Conservation (phyloP, 2,329 filamentous ascomycete species). For the Cytospora schulzeri region DNA sequence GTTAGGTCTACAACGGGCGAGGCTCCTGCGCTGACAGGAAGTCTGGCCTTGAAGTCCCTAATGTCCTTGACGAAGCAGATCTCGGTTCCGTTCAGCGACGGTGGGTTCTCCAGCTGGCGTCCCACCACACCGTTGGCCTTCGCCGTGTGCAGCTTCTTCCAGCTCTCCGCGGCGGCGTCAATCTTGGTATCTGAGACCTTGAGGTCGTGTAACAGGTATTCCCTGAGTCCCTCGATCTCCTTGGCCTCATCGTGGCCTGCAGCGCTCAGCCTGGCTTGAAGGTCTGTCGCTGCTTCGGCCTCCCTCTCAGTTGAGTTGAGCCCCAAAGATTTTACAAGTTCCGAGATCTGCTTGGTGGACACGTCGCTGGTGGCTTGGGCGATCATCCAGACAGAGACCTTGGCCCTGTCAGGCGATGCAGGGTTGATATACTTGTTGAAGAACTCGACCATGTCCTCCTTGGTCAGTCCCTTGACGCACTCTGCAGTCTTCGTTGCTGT, state of each 20-base stretch:
- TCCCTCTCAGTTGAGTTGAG: constrained; percentile 39
- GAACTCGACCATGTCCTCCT: constrained; percentile 78
- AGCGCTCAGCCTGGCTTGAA: constrained; percentile 38
- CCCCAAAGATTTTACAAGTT: constrained; percentile 42
- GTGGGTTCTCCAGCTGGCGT: constrained; percentile 38
- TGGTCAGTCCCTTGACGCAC: constrained; percentile 72
- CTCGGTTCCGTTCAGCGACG: constrained; percentile 51
- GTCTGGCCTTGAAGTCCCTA: constrained; percentile 74
- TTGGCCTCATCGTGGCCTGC: constrained; percentile 48
- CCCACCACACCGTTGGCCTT: constrained; percentile 39
- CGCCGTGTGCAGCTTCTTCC: constrained; percentile 38
- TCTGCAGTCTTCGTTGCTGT: constrained; percentile 50
- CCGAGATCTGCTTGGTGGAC: constrained; percentile 44
- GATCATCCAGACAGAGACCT: constrained; percentile 79
- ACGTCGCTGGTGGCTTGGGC: constrained; percentile 65
- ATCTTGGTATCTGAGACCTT: constrained; percentile 53
- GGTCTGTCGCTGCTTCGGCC: constrained; percentile 36
- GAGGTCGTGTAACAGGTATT: constrained; percentile 51
- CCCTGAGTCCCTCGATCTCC: constrained; percentile 53
- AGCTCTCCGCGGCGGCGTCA: constrained; percentile 43
- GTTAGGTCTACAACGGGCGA: constrained; percentile 73
- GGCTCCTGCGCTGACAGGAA: constrained; percentile 73
- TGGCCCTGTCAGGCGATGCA: constrained; percentile 72
- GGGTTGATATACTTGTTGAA: constrained; percentile 77
- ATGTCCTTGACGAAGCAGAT: constrained; percentile 75